Evolutionary conservation across 768 basidiomycete species (phyloP), one percentile per base, ranked within the genome.

Genomic region (Rhodosporidiobolus sp.): DNA sequence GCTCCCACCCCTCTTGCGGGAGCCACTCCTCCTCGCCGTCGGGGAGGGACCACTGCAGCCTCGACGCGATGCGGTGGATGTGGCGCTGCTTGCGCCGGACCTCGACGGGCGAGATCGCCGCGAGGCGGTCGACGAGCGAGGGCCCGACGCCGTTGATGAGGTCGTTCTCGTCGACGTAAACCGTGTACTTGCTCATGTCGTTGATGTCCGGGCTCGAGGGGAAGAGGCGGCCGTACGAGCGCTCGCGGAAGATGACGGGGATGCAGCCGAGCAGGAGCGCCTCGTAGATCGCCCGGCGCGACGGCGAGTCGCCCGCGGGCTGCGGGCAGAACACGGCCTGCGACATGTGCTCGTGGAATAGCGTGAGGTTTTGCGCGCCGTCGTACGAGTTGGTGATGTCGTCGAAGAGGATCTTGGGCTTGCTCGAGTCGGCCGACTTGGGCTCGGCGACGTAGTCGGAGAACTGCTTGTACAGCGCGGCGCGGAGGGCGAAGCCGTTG

Each of bases 401-500:
- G 70, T 75, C 74, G 50, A 68, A 75, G 16, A 69, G 20, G 70
- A 75, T 66, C 43, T 50, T n/a, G 8, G 65, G 43, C 17, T 11
- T 35, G 10, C 67, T 45, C n/a, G 49, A 35, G 20, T 53, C 38
- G 53, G 43, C 26, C 14, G 34, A 30, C 11, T 58, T 59, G 3
- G 58, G 60, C 1, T 30, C 34, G 35, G 46, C 34, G 52, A 53
- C 30, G 62, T 64, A 74, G 26, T 53, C 38, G 48, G 46, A 24
- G 50, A 71, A 72, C 48, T 68, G 46, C 50, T 72, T 56, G 48
- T 56, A 63, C 6, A 71, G 69, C 9, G 56, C 60, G 54, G 54
- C 59, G 22, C 74, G 74, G 30, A 75, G 74, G 24, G 74, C 70
- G 63, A 75, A 75, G 55, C 74, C 74, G 63, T 75, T 75, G 74